These are phyloP conservation scores for Plantago coronopus DNA, from an alignment of 305 asterid species.

Conservation along the genomic window DNA sequence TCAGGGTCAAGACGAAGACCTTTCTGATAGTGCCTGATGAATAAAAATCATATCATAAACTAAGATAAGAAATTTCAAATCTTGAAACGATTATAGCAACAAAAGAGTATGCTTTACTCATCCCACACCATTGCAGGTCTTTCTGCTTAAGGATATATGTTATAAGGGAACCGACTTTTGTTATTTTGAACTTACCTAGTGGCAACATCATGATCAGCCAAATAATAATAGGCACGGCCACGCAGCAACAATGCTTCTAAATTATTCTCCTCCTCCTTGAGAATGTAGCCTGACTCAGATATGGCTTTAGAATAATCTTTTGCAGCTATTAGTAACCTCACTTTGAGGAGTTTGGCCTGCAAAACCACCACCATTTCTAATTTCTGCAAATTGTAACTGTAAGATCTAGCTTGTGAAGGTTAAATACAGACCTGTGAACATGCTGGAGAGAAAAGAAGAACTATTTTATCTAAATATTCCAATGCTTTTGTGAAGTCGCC, in stretches of 20 bases:
- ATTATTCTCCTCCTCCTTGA: slow-evolving; percentile 82
- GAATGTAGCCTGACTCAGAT: slow-evolving; percentile 76
- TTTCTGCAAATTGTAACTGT: background rate
- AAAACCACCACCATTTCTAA: slow-evolving; percentile 17
- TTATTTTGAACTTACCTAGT: slow-evolving; percentile 43
- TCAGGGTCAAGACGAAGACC: slow-evolving; percentile 96
- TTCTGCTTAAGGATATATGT: slow-evolving; percentile 3
- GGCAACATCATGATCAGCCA: slow-evolving; percentile 95
- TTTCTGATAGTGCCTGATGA: slow-evolving; percentile 82
- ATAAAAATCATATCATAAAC: slow-evolving; percentile 8
- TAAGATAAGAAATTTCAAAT: slow-evolving; percentile 4
- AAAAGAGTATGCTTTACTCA: background rate
- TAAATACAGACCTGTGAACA: slow-evolving; percentile 60
- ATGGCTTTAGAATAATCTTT: slow-evolving; percentile 80
- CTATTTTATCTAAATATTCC: slow-evolving; percentile 74
- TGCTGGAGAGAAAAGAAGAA: slow-evolving; percentile 89
- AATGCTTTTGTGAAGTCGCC: slow-evolving; percentile 64
- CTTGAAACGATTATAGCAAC: background rate
- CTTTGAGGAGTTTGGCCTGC: slow-evolving; percentile 85
- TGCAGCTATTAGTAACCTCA: slow-evolving; percentile 55
- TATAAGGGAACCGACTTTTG: slow-evolving; percentile 15
- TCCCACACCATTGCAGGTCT: slow-evolving; percentile 10
- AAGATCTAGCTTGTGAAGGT: slow-evolving; percentile 3
- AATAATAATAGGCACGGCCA: slow-evolving; percentile 91
- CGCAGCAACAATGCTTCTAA: slow-evolving; percentile 82